These are phyloP conservation scores for Metarhizium album DNA, from an alignment of 2,329 filamentous ascomycete genomes.

Conservation along the genomic window DNA sequence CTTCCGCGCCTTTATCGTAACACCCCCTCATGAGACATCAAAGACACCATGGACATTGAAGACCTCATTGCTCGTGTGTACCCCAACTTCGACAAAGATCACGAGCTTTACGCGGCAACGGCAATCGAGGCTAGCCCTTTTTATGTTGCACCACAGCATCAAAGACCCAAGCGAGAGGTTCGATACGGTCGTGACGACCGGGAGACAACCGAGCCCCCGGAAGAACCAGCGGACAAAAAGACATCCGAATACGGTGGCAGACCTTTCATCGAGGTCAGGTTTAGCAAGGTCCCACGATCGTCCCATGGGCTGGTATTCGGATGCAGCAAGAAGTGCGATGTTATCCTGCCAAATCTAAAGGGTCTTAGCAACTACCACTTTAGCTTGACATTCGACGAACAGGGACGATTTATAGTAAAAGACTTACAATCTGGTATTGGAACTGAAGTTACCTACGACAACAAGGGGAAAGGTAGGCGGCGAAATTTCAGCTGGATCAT, in stretches of 20 bases:
- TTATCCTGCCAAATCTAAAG: conserved; percentile 6
- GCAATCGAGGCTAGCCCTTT: conserved; percentile 1
- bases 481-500: conserved; percentile 15
- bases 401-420: conserved; percentile 10
- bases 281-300: conserved; percentile 10
- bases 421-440: conserved; percentile 12
- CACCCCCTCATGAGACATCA: background rate
- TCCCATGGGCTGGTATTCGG: conserved; percentile 11
- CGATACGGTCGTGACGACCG: conserved; percentile 2
- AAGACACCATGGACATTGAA: conserved; percentile 3
- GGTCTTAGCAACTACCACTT: conserved; percentile 9
- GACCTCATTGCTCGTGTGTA: conserved; percentile 7
- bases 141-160: background rate
- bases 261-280: conserved; percentile 8
- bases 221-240: background rate
- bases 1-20: background rate
- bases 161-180: background rate
- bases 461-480: conserved; percentile 9
- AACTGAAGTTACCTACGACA: conserved; percentile 15
- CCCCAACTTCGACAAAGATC: background rate
- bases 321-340: conserved; percentile 7
- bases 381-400: conserved; percentile 13
- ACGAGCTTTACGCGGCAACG: background rate
- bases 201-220: conserved; percentile 4
- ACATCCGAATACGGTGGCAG: background rate